phyloP scores from a whole-genome alignment of 495 filamentous ascomycete genomes.

The Penicillium steckii region DNA sequence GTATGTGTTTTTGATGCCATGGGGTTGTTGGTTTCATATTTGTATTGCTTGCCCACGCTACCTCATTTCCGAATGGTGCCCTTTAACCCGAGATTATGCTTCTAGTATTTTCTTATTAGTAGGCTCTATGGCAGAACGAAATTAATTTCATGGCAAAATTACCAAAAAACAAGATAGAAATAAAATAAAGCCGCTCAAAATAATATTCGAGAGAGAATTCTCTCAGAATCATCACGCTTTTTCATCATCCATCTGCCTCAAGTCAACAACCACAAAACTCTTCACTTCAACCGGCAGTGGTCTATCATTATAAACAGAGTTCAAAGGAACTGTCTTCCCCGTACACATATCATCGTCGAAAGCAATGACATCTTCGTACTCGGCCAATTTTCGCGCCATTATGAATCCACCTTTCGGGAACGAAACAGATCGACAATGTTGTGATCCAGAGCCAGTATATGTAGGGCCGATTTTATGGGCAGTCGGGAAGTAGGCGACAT shows the following conservation, averaged over 20 bases:
- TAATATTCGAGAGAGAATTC: too few relatives aligned
- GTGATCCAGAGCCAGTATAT: background rate
- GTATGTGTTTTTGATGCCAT: background rate
- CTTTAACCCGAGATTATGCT: too few relatives aligned
- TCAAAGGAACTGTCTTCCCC: background rate
- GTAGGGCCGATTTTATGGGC: background rate
- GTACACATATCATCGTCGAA: conserved; percentile 2
- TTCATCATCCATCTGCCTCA: background rate
- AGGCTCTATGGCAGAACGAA: background rate
- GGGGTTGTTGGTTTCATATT: too few relatives aligned
- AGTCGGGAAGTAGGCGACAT: background rate
- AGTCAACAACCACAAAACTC: background rate
- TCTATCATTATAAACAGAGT: background rate
- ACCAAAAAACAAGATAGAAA: background rate
- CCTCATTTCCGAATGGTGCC: too few relatives aligned
- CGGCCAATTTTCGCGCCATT: background rate
- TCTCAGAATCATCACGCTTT: too few relatives aligned
- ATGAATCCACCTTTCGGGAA: background rate
- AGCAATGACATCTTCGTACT: background rate
- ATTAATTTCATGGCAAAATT: background rate
- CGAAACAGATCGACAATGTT: background rate
- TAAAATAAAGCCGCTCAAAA: background rate
- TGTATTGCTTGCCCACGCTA: too few relatives aligned
- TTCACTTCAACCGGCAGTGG: background rate
- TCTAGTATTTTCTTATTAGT: too few relatives aligned